Evolutionary conservation across 345 rosid species (phyloP).

Genomic region (Stellera chamaejasme): DNA sequence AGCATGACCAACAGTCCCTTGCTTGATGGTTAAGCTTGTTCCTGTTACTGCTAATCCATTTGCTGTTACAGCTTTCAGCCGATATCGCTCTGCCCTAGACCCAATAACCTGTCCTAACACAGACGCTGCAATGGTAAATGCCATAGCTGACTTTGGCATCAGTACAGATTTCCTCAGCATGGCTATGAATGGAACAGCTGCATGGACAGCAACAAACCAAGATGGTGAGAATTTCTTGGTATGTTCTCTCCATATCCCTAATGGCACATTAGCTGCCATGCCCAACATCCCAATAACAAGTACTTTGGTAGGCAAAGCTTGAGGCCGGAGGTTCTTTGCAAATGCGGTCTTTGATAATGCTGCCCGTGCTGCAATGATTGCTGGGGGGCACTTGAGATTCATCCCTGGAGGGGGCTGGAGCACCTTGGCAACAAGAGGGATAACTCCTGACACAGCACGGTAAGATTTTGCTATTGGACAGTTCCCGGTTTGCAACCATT

Average conservation of each 20-base stretch:
- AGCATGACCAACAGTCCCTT: conserved; percentile 5
- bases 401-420: conserved; percentile 77
- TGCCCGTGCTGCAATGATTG: conserved; percentile 79
- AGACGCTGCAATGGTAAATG: conserved; percentile 85
- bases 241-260: conserved; percentile 97
- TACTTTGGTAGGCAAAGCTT: conserved; percentile 71
- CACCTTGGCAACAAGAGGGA: conserved; percentile 83
- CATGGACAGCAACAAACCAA: conserved; percentile 92
- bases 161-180: conserved; percentile 82
- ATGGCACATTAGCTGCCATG: conserved; percentile 89
- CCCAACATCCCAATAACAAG: conserved; percentile 84
- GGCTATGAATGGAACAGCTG: conserved; percentile 90
- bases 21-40: neutral
- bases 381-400: conserved; percentile 66
- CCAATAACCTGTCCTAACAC: conserved; percentile 90
- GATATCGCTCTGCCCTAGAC: conserved; percentile 86
- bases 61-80: conserved; percentile 48
- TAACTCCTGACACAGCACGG: conserved; percentile 63
- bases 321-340: conserved; percentile 93
- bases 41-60: conserved; percentile 23
- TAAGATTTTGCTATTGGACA: conserved; percentile 95
- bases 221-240: conserved; percentile 70
- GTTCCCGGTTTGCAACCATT: conserved; percentile 80
- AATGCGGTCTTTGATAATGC: conserved; percentile 78
- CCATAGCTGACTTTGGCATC: conserved; percentile 98